These are phyloP conservation scores for Phalaenopsis aphrodite DNA, from an alignment of 106 monocot species.

Conservation along the genomic window DNA sequence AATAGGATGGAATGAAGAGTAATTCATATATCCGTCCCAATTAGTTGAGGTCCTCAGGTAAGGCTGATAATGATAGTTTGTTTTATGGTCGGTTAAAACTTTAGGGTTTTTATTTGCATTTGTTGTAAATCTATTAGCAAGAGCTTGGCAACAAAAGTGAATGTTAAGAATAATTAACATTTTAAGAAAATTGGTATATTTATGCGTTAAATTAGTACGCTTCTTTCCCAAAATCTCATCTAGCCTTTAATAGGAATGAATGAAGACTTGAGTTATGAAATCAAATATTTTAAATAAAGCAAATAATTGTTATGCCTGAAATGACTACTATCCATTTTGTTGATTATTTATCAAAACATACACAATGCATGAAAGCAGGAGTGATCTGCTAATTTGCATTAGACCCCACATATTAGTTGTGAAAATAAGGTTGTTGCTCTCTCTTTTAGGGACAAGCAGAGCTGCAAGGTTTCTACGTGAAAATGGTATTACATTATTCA, in stretches of 20 bases:
- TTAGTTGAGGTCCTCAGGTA: not conserved
- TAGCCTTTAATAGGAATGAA: not conserved
- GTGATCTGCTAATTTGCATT: not conserved
- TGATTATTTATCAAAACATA: not conserved
- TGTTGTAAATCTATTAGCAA: not conserved
- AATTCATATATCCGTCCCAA: too few species aligned
- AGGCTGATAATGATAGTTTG: not conserved
- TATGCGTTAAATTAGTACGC: not conserved
- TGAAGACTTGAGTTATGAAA: not conserved
- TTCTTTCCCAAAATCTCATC: conserved; percentile 3
- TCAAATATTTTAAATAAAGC: not conserved
- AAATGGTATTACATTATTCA: conserved; percentile 68
- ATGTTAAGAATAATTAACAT: not conserved
- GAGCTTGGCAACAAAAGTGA: not conserved
- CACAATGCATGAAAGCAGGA: not conserved
- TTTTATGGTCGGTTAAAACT: not conserved
- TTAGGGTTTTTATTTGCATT: not conserved
- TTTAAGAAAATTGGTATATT: not conserved
- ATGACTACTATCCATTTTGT: not conserved
- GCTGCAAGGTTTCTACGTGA: conserved; percentile 72
- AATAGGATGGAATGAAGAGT: too few species aligned
- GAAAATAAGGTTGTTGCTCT: not conserved
- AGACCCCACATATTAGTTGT: not conserved
- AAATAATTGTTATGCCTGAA: not conserved
- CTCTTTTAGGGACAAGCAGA: conserved; percentile 63